A percentile compares a stretch with the other conserved stretches of the same genome.
Conservation (phyloP, 768 basidiomycete genomes). For the Cystofilobasidium capitatum region DNA sequence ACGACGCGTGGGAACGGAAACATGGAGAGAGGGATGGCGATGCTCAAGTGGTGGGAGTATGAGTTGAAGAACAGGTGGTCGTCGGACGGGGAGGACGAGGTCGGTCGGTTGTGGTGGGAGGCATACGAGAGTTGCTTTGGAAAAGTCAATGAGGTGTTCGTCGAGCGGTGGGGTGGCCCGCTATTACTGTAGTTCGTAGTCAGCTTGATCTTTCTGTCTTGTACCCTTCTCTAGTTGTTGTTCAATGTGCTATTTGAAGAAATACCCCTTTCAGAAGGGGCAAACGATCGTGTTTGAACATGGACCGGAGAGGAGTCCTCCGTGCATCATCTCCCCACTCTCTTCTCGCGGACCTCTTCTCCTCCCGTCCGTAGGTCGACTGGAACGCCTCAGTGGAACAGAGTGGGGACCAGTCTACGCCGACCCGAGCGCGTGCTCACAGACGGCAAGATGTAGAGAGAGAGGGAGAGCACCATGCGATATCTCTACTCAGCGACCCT, state of each 20-base stretch:
- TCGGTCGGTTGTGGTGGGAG: conserved; percentile 10
- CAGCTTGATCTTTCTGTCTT: no score
- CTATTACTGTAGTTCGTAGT: conserved; percentile 7
- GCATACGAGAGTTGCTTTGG: conserved; percentile 2
- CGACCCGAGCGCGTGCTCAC: conserved; percentile 41
- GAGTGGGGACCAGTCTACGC: conserved; percentile 80
- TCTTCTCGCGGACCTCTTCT: no score
- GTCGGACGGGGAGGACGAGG: not conserved
- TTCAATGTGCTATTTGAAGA: no score
- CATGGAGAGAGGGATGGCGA: conserved; percentile 2
- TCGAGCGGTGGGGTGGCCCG: not conserved
- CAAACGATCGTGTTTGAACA: no score
- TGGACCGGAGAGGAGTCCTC: no score
- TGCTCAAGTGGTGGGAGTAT: conserved; percentile 16
- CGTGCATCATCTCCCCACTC: no score
- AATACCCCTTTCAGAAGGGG: no score
- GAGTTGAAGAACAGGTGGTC: not conserved
- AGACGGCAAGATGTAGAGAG: no score
- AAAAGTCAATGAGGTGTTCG: conserved; percentile 1
- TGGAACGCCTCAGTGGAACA: conserved; percentile 42
- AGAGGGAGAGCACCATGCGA: no score
- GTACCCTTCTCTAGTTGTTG: no score
- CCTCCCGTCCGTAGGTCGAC: conserved; percentile 29
- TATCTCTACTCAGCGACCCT: no score
- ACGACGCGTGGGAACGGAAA: conserved; percentile 3